These are phyloP conservation scores for Acacia confusa DNA, from an alignment of 306 rosid species.

Conservation along the genomic window DNA sequence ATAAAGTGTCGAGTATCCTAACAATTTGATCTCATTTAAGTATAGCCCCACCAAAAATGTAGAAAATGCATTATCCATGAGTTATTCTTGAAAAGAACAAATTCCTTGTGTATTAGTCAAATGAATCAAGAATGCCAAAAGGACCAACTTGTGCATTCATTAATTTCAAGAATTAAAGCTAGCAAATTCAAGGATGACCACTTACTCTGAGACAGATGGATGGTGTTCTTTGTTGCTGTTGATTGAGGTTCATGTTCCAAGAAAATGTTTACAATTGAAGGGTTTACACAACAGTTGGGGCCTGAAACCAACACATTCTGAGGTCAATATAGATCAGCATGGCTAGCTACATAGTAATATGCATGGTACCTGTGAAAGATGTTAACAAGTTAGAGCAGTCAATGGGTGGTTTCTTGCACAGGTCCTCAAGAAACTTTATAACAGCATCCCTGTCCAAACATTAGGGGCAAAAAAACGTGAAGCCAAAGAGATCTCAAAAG, in stretches of 20 bases:
- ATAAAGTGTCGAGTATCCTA: not conserved
- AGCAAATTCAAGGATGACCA: too few species aligned
- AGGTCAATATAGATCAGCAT: not conserved
- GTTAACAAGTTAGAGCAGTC: slow-evolving; percentile 80
- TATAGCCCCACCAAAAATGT: not conserved
- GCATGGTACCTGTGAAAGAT: slow-evolving; percentile 67
- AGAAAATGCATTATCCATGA: not conserved
- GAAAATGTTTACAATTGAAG: slow-evolving; percentile 61
- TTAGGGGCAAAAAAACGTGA: slow-evolving; percentile 11
- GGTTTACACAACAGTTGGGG: slow-evolving; percentile 66
- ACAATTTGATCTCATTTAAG: not conserved
- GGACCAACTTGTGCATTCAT: not conserved
- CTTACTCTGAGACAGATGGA: slow-evolving; percentile 61
- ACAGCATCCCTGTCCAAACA: slow-evolving; percentile 48
- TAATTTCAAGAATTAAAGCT: not conserved
- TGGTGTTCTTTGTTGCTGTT: slow-evolving; percentile 82
- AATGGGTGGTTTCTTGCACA: slow-evolving; percentile 59
- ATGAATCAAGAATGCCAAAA: not conserved
- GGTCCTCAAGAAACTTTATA: slow-evolving; percentile 52
- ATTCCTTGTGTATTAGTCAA: not conserved
- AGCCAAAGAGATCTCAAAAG: not conserved
- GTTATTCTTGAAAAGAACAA: not conserved
- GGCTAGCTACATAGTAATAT: not conserved
- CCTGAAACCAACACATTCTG: slow-evolving; percentile 47
- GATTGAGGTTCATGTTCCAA: slow-evolving; percentile 89